Base-by-base conservation (phyloP, 495 filamentous ascomycete species). In the Penicillium angulare region DNA sequence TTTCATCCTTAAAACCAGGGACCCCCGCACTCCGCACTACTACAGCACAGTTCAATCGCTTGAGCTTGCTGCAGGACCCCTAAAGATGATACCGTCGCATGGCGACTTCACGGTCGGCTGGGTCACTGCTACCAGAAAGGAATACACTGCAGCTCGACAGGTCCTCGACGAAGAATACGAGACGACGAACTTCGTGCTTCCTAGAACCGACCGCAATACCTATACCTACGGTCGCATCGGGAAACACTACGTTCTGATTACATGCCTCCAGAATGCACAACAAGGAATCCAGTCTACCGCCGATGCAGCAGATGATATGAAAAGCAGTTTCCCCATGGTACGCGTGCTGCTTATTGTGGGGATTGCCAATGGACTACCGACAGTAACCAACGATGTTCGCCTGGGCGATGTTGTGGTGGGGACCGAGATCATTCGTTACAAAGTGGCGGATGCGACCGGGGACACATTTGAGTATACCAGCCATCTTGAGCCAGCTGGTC, bases 271-370 rank as follows among this genome's bases (percentile, higher is more conserved):
- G 13, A 26, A 18, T 43, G 22, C 22, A n/a, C 40, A 26, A n/a
- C 27, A 29, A 9, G 40, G 40, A 5, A 43, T 29, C 40, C 15
- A 16, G 1, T 43, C 40, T 6, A 23, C 40, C 1, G 26, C 40
- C n/a, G 24, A 43, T 26, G 40, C 40, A 10, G 40, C 40, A 12
- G 21, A 43, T 29, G 40, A 29, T 18, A 43, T 43, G 40, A 26
- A n/a, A 7, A 43, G 40, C 22, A 43, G 40, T 29, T 43, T 43
- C 21, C 40, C 40, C 23, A 26, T 43, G 40, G 27, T 43, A 7
- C 40, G 40, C 1, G 3, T 43, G 3, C 5, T 43, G 16, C 22
- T 43, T 1, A 27, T 43, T 2, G 40, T 43, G 22, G 40, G 40
- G n/a, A 43, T 29, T 8, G 23, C 40, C 1, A 16, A 23, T 15